Evolutionary conservation across 805 yeast species (phyloP).

Genomic region (Lipomyces kockii): DNA sequence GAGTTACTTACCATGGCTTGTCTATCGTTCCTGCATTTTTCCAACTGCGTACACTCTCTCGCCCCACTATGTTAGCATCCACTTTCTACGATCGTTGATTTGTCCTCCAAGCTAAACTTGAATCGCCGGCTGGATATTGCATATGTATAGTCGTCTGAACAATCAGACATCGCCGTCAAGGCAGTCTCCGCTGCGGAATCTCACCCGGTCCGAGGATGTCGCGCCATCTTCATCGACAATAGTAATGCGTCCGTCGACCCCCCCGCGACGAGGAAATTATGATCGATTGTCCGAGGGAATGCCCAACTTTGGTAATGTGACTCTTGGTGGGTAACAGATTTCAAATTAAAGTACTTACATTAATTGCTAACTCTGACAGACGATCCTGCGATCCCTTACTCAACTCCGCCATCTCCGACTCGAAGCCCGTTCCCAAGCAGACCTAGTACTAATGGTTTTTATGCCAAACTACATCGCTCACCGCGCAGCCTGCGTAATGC

Average conservation of each 20-base stretch:
- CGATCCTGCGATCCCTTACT: conserved; percentile 34
- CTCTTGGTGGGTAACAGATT: background rate
- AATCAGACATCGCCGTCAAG: conserved; percentile 13
- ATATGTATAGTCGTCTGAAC: conserved; percentile 7
- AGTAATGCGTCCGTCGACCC: conserved; percentile 3
- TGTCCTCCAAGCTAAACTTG: background rate
- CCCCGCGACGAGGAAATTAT: background rate
- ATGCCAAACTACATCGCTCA: conserved; percentile 5
- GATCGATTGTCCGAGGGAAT: background rate
- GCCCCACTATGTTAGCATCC: background rate
- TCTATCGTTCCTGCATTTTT: background rate
- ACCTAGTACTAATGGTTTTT: background rate
- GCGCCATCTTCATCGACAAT: background rate
- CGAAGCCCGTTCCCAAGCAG: conserved; percentile 14
- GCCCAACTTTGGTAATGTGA: background rate
- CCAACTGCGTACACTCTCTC: background rate
- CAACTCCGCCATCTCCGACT: conserved; percentile 34
- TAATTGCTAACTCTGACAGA: conserved; percentile 10
- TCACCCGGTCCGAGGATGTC: conserved; percentile 3
- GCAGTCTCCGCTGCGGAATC: background rate
- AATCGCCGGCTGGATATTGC: background rate
- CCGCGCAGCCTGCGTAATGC: conserved; percentile 11
- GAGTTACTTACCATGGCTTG: background rate
- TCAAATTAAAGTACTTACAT: background rate
- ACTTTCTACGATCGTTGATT: background rate